Evolutionary conservation across 2,329 filamentous ascomycete genomes (phyloP), one percentile per base, ranked within the genome.

Genomic region (Rachicladosporium sp.): DNA sequence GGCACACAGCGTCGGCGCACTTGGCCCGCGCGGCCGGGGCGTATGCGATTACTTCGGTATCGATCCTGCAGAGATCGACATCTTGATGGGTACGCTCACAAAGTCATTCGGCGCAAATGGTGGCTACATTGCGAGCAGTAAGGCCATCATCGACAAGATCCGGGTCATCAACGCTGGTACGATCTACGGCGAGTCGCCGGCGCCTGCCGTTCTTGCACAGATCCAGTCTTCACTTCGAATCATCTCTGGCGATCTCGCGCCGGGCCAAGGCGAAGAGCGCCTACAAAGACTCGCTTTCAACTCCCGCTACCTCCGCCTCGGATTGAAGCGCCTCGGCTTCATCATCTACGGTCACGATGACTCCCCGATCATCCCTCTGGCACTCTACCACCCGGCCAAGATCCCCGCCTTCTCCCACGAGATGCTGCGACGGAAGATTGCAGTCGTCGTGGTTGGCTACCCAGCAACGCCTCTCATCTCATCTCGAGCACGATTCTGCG

Each of bases 21-120:
- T 96, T 35, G 91, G 91, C 6, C 88, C 88, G 21, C 73, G 70
- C 11, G 91, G 91, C 38, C 81, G 86, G 50, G 91, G 91, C 59
- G 88, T 98, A 13, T 98, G 91, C 62, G 91, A 98, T 60, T 98
- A 94, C 66, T 98, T 96, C 56, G 81, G 82, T 52, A 80, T 96
- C 49, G 84, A 95, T 59, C 81, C 91, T 10, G 66, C 74, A 10
- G 81, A 94, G 50, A 78, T 96, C 30, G 91, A 98, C 59, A 84
- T 98, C 54, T 76, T 98, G 37, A 98, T 98, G 91, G 91, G 91
- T 49, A 98, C 91, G 2, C 69, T 98, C 45, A 98, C 91, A 47
- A 98, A 98, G 63, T 96, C 91, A 1, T 98, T 98, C 53, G 91
- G 91, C 53, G 91, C 91, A 50, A 98, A 98, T 54, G 91, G 91